Base-by-base conservation (phyloP, 1,284 basidiomycete genomes). In the Sanguinoderma infundibulare region DNA sequence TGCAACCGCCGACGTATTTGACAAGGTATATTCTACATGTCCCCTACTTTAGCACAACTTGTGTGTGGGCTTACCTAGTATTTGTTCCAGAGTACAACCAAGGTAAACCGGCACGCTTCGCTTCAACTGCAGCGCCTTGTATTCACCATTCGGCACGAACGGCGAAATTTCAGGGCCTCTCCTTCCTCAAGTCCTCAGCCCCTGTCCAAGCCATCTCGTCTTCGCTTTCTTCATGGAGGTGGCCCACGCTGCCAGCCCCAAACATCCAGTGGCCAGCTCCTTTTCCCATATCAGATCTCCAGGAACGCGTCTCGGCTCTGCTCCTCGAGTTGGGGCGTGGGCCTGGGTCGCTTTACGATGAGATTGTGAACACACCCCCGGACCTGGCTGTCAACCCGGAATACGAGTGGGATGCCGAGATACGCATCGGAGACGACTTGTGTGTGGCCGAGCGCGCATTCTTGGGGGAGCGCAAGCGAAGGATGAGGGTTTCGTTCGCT, bases 381-480 rank as follows among this genome's bases (percentile, higher is more conserved):
- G 74, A 78, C 57, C 52, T 67, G 1, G 39, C 32, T 6, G 47
- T 76, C n/a, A 64, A 80, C 54, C 79, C 79, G 0, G 79, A 81
- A 58, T 66, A 75, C 34, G 72, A 76, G 22, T 80, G 78, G 77
- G 76, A 79, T 52, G 79, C 79, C 2, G 67, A 72, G 26, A 79
- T 80, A 4, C 66, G 79, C 30, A 61, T 80, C 1, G 75, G 76
- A 7, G 73, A 77, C 24, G 77, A 79, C 10, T 52, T 80, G 15
- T 75, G 75, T 40, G 39, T 76, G 3, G 64, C 73, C 6, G 79
- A 81, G 61, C 64, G 75, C 1, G 78, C 75, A 1, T 81, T 75
- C 57, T 57, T 80, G 9, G 59, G 71, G 5, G 74, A 75, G 55
- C 67, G 79, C 5, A 71, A 67, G 53, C 68, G 75, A 15, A 60